phyloP scores from a whole-genome alignment of 1,284 basidiomycete genomes.

The Ustilago tritici region DNA sequence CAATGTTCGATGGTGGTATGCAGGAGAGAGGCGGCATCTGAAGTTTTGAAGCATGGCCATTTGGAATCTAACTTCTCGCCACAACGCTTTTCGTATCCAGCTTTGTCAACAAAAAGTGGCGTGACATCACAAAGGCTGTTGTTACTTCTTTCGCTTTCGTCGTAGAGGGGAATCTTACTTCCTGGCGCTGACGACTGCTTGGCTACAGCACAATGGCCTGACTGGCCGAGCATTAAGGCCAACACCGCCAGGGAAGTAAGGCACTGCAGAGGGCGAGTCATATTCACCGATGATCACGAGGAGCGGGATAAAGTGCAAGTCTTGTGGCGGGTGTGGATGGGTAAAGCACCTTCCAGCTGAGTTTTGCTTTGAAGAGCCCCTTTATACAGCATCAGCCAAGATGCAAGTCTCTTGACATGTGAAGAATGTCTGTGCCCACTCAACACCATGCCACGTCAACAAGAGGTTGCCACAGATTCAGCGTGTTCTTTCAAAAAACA shows the following conservation, averaged over 20 bases:
- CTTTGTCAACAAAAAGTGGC: neutral
- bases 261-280: neutral
- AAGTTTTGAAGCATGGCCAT: conserved; percentile 19
- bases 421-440: neutral
- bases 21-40: neutral
- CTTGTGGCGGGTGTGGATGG: no score
- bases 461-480: no score
- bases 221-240: neutral
- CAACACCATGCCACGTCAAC: neutral
- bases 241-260: neutral
- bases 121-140: neutral
- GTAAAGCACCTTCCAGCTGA: no score
- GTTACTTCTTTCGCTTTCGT: neutral
- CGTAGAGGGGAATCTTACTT: neutral
- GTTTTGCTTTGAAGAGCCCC: no score
- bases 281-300: no score
- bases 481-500: no score
- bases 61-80: neutral
- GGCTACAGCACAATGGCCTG: neutral
- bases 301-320: no score
- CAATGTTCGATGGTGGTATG: conserved; percentile 1
- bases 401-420: neutral
- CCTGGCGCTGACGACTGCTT: neutral
- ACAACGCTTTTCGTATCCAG: conserved; percentile 9
- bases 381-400: no score